Base-by-base conservation (phyloP, 2,329 filamentous ascomycete genomes). In the Botrytis tulipae region DNA sequence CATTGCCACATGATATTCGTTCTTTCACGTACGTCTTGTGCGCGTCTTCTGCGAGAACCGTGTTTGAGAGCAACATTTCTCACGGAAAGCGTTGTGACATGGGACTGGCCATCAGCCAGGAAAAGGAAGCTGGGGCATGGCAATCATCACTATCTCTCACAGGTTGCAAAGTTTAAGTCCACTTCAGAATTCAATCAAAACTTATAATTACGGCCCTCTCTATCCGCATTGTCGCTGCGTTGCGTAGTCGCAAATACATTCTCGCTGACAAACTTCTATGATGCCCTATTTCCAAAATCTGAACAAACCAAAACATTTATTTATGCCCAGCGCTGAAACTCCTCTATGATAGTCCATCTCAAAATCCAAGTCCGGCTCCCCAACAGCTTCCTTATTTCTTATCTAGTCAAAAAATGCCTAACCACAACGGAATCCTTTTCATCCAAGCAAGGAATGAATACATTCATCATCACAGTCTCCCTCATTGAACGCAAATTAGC, bases 171-270 rank as follows among this genome's bases (percentile, higher is more conserved):
- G 46, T 14, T 37, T 6, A 54, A 40, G 8, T 10, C 18, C 4
- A 20, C 16, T 0, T 12, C 3, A 20, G 4, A 29, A 40, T 29
- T 44, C 25, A 67, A 51, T 20, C 3, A 29, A 29, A 32, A 29
- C 10, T 4, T 51, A 7, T 35, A 20, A 29, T 18, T 22, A 5
- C 0, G 29, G 22, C 37, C 14, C 32, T 62, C 10, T n/a, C 18
- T 9, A 40, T 40, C 16, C n/a, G 29, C 18, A 3, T 18, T n/a
- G 12, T 40, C 18, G 25, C 35, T 29, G n/a, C 3, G 16, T 67
- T 68, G 65, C 65, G 48, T 68, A 68, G 65, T 68, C 46, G 65
- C 65, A 54, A 67, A 51, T 25, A 37, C 37, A 8, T 40, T 20
- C 22, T 10, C 46, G 32, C 63, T 40, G 48, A 57, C 54, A 22